These are phyloP conservation scores for Ilyonectria robusta DNA, from an alignment of 2,329 filamentous ascomycete species.

Conservation along the genomic window DNA sequence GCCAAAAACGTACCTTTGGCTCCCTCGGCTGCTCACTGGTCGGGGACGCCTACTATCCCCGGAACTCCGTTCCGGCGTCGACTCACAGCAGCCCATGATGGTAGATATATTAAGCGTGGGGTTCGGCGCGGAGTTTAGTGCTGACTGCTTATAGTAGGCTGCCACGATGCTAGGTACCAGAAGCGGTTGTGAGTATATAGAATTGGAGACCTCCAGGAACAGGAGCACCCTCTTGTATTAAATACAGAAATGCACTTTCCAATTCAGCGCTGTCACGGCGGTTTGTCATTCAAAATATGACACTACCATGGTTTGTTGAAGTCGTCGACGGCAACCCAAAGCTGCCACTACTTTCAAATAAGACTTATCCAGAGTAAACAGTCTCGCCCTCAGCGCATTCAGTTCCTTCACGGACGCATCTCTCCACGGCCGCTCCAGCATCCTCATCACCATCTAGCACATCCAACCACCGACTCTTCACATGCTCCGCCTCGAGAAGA, in stretches of 20 bases:
- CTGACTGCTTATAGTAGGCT: background rate
- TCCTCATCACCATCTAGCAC: constrained; percentile 65
- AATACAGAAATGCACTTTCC: background rate
- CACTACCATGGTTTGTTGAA: background rate
- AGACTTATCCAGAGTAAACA: constrained; percentile 31
- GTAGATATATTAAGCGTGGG: background rate
- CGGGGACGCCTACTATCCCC: background rate
- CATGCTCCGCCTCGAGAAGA: constrained; percentile 58
- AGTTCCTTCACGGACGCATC: constrained; percentile 39
- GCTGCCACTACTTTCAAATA: background rate
- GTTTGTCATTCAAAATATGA: background rate
- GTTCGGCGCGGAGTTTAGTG: background rate
- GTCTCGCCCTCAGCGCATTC: constrained; percentile 46
- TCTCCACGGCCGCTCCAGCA: constrained; percentile 36
- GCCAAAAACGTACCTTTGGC: background rate
- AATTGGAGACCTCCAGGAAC: background rate
- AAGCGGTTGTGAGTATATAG: too few relatives aligned
- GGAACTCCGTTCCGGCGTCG: background rate
- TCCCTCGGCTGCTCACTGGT: background rate
- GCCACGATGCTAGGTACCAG: background rate
- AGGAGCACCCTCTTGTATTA: background rate
- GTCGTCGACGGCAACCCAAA: background rate
- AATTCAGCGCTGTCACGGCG: background rate
- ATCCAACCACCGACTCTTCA: constrained; percentile 64
- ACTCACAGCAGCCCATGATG: constrained; percentile 3